Evolutionary conservation across 2,329 filamentous ascomycete species (phyloP).

Genomic region (Fusarium avenaceum): DNA sequence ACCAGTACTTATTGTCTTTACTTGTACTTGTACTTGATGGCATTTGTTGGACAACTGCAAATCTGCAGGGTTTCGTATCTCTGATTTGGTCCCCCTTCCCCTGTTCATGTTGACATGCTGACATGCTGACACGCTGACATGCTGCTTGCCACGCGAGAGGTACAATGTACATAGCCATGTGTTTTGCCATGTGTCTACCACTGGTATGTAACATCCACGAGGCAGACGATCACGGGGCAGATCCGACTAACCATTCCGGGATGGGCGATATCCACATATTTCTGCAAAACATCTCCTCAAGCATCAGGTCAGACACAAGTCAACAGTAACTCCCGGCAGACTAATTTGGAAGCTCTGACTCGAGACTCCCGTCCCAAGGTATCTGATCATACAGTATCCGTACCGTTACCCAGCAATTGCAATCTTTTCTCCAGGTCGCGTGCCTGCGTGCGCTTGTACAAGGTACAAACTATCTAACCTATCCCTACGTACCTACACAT

Average conservation of each 20-base stretch:
- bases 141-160: conserved; percentile 31
- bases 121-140: too few species aligned
- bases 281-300: conserved; percentile 27
- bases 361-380: neutral
- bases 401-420: neutral
- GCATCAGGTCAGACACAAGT: conserved; percentile 13
- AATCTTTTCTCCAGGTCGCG: conserved; percentile 13
- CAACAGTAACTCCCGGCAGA: conserved; percentile 8
- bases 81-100: conserved; percentile 30
- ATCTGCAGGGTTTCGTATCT: conserved; percentile 31
- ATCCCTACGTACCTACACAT: neutral
- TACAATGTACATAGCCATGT: conserved; percentile 50
- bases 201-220: conserved; percentile 12
- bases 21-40: too few species aligned
- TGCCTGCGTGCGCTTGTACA: neutral
- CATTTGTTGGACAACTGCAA: conserved; percentile 6
- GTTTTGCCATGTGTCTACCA: conserved; percentile 31
- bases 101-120: conserved; percentile 12
- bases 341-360: neutral
- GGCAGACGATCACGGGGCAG: conserved; percentile 39
- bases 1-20: neutral
- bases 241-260: conserved; percentile 45
- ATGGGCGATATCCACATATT: conserved; percentile 36
- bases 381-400: neutral
- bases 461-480: too few species aligned